These are phyloP conservation scores for Pyronema domesticum DNA, from an alignment of 495 filamentous ascomycete species.

Conservation along the genomic window DNA sequence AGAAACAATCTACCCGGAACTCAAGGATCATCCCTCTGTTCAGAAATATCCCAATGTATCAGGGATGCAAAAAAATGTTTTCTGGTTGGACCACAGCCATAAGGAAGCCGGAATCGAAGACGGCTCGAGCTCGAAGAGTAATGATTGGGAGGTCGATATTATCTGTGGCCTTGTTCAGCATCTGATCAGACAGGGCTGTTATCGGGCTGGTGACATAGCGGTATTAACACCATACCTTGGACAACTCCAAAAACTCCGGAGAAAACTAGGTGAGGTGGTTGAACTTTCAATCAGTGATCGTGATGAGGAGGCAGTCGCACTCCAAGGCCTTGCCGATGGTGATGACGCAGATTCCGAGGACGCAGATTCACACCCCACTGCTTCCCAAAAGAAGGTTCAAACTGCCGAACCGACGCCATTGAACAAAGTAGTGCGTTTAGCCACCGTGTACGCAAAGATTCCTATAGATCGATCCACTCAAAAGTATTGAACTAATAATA, in stretches of 20 bases:
- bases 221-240: slow-evolving; percentile 61
- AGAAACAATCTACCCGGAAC: slow-evolving; percentile 42
- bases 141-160: slow-evolving; percentile 52
- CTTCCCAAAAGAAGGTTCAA: not conserved
- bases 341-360: too few species aligned
- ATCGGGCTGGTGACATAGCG: slow-evolving; percentile 50
- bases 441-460: not conserved
- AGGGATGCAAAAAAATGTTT: slow-evolving; percentile 49
- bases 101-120: slow-evolving; percentile 31
- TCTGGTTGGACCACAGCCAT: slow-evolving; percentile 53
- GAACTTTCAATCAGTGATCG: not conserved
- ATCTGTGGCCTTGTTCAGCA: slow-evolving; percentile 47
- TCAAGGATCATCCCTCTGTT: slow-evolving; percentile 41
- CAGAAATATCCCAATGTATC: slow-evolving; percentile 37
- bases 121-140: slow-evolving; percentile 41
- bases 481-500: not conserved
- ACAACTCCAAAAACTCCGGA: slow-evolving; percentile 46
- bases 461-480: not conserved
- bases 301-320: not conserved
- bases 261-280: slow-evolving; percentile 25
- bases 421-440: not conserved
- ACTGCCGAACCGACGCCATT: not conserved
- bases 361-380: not conserved
- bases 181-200: slow-evolving; percentile 48
- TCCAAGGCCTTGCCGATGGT: not conserved